Evolutionary conservation across 2,329 filamentous ascomycete species (phyloP).

Genomic region (Orbilia javanica): DNA sequence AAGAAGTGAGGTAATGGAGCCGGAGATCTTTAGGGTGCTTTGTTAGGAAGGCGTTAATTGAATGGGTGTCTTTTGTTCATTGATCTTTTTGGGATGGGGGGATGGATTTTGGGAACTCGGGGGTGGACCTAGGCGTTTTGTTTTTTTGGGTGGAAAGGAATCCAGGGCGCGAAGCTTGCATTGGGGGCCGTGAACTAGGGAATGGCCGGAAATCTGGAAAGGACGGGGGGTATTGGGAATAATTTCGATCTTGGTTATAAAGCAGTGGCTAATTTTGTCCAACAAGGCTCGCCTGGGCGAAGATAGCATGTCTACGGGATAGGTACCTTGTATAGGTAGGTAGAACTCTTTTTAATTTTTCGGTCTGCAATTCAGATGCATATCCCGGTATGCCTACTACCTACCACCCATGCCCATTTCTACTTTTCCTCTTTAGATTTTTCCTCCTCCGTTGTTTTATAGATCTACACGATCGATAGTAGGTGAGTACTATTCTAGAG

Average conservation of each 20-base stretch:
- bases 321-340: constrained; percentile 32
- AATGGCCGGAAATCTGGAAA: background rate
- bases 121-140: constrained; percentile 4
- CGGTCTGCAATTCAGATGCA: no score
- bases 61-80: background rate
- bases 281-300: background rate
- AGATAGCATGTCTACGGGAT: background rate
- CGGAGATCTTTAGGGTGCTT: background rate
- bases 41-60: background rate
- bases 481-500: constrained; percentile 2
- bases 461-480: background rate
- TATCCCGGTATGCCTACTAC: background rate
- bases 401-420: background rate
- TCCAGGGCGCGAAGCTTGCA: background rate
- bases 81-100: background rate
- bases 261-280: constrained; percentile 1
- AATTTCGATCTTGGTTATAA: constrained; percentile 22
- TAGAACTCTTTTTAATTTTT: constrained; percentile 18
- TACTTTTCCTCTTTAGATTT: background rate
- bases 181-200: background rate
- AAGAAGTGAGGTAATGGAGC: constrained; percentile 6
- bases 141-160: background rate
- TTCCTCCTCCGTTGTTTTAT: background rate
- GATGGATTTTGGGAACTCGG: background rate
- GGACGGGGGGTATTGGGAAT: constrained; percentile 2